Evolutionary conservation across 2,329 filamentous ascomycete species (phyloP).

Genomic region (Alternaria gansuensis): DNA sequence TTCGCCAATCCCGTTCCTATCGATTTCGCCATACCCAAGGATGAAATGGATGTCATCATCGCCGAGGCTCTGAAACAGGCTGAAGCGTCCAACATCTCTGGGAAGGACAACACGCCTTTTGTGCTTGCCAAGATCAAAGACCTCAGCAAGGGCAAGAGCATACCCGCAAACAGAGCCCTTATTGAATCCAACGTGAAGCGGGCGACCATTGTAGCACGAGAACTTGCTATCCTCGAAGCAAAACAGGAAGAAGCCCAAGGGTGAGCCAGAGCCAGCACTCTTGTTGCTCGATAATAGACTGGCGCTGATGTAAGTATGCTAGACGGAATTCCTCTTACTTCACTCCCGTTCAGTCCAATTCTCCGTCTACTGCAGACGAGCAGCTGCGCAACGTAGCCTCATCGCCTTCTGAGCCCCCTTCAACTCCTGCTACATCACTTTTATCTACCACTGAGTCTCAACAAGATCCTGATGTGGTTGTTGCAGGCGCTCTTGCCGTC

Average conservation of each 20-base stretch:
- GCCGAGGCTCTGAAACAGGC: conserved; percentile 53
- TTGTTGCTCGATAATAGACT: conserved; percentile 40
- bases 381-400: conserved; percentile 27
- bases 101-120: conserved; percentile 84
- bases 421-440: conserved; percentile 19
- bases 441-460: conserved; percentile 12
- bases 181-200: conserved; percentile 72
- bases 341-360: conserved; percentile 32
- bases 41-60: conserved; percentile 54
- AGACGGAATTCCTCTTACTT: conserved; percentile 38
- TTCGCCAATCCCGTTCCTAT: conserved; percentile 90
- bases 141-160: conserved; percentile 74
- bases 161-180: conserved; percentile 76
- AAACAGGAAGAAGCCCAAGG: conserved; percentile 48
- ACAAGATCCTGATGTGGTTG: conserved; percentile 69
- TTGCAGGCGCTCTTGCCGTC: conserved; percentile 88
- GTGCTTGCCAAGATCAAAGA: conserved; percentile 81
- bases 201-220: conserved; percentile 71
- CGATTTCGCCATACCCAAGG: conserved; percentile 72
- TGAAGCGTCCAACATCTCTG: conserved; percentile 61
- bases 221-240: conserved; percentile 65
- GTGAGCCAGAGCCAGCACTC: conserved; percentile 53
- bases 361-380: conserved; percentile 25
- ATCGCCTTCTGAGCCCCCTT: conserved; percentile 20
- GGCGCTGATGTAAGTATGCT: conserved; percentile 54